Evolutionary conservation across 2,329 filamentous ascomycete genomes (phyloP).

Genomic region (Sordariomycetes sp.): DNA sequence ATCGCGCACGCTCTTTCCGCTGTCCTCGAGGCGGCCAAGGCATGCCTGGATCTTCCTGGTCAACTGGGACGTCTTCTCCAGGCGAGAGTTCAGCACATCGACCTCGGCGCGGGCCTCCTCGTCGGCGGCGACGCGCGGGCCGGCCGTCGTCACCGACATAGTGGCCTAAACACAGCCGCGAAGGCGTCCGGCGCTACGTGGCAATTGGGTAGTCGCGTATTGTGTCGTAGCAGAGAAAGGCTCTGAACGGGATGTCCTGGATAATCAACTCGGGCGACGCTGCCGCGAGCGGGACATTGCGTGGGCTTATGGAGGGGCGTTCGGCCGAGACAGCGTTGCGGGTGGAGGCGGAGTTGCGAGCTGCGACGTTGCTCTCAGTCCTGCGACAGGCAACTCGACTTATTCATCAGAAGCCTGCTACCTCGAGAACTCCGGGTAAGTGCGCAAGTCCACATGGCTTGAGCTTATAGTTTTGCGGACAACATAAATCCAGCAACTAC

Average conservation of each 20-base stretch:
- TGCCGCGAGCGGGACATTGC: conserved; percentile 1
- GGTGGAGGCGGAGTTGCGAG: neutral
- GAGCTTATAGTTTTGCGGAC: too few relatives aligned
- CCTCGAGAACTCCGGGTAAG: too few relatives aligned
- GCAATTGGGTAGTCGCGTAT: neutral
- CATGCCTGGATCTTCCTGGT: conserved; percentile 94
- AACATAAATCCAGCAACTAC: too few relatives aligned
- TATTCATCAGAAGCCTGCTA: too few relatives aligned
- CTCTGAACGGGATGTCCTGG: neutral
- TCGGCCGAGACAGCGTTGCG: neutral
- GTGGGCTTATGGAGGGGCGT: neutral
- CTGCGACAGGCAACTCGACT: too few relatives aligned
- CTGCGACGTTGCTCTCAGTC: neutral
- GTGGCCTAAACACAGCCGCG: neutral
- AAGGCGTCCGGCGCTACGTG: neutral
- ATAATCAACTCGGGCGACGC: neutral
- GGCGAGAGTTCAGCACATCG: conserved; percentile 58
- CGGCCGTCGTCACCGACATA: conserved; percentile 42
- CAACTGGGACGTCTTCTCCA: conserved; percentile 86
- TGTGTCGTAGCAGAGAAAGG: neutral
- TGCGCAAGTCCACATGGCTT: too few relatives aligned
- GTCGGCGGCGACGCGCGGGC: conserved; percentile 41
- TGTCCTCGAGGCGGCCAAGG: conserved; percentile 71
- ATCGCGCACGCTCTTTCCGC: conserved; percentile 82
- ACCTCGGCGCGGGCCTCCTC: conserved; percentile 61